Base-by-base conservation (phyloP, 495 filamentous ascomycete genomes). In the Podospora tetraspora region DNA sequence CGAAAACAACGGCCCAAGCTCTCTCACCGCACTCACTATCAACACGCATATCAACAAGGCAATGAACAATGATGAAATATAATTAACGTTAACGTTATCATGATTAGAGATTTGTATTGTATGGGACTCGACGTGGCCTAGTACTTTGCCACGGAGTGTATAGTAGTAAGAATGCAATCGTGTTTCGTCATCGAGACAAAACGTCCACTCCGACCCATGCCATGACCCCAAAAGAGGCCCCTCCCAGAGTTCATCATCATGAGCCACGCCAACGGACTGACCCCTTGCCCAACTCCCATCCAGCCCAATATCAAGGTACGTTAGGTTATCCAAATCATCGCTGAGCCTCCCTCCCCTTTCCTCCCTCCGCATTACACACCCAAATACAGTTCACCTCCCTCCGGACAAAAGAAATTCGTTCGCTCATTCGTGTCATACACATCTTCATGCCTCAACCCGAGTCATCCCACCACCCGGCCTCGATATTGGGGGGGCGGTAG, bases 391-490 rank as follows among this genome's bases (percentile, higher is more conserved):
- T 21, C 22, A 27, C 3, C 37, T 56, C 62, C 34, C 52, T 12
- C 57, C 58, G 29, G 10, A 52, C 27, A 23, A 61, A 66, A 32
- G 58, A 37, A 61, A 66, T 61, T 61, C 21, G 58, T 43, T 23
- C 27, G 34, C 43, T 52, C 43, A 19, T 52, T n/a, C 43, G 16
- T 19, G 43, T 52, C 43, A 52, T 52, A n/a, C 19, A 52, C 6
- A n/a, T 52, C 16, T 52, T n/a, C 5, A n/a, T n/a, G 43, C 16
- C 22, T 59, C 30, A 81, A 22, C 79, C 77, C 27, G 77, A 77
- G 61, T 79, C 78, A n/a, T 76, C 77, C 81, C 76, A 82, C 76
- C 76, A 82, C 16, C 79, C 78, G 7, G 77, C 73, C 22, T 81
- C 80, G 10, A 76, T 69, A 56, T 67, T 73, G 22, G 73, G 68